Conservation (phyloP, 441 rosid species). For the Corymbia calophylla region DNA sequence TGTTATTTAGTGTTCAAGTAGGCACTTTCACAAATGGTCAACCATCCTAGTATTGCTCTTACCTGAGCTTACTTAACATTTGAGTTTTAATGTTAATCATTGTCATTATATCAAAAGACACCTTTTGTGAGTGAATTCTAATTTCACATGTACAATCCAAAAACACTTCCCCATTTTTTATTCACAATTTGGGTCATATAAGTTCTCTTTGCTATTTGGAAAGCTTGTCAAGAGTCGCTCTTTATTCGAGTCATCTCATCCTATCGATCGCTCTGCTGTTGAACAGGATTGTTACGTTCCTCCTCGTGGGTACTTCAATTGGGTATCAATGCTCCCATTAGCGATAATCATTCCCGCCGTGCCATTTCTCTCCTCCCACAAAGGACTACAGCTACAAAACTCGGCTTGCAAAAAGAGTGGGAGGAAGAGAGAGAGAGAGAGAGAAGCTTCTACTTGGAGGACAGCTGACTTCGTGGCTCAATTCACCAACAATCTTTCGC, state of each 20-base stretch:
- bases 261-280: accelerated
- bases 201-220: not conserved
- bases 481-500: not conserved
- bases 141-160: too few species aligned
- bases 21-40: not conserved
- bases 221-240: accelerated
- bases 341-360: not conserved
- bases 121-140: not conserved
- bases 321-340: not conserved
- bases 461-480: not conserved
- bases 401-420: not conserved
- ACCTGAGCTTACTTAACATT: too few species aligned
- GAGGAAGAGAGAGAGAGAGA: not conserved
- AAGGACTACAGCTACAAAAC: not conserved
- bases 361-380: not conserved
- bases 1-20: too few species aligned
- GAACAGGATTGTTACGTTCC: accelerated
- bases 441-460: not conserved
- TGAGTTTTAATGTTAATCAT: too few species aligned
- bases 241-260: too few species aligned
- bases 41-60: too few species aligned
- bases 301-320: not conserved
- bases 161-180: not conserved
- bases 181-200: not conserved
- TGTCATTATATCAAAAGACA: too few species aligned